Conservation (phyloP, 2,329 filamentous ascomycete species). For the Phaeosphaeria sp. region DNA sequence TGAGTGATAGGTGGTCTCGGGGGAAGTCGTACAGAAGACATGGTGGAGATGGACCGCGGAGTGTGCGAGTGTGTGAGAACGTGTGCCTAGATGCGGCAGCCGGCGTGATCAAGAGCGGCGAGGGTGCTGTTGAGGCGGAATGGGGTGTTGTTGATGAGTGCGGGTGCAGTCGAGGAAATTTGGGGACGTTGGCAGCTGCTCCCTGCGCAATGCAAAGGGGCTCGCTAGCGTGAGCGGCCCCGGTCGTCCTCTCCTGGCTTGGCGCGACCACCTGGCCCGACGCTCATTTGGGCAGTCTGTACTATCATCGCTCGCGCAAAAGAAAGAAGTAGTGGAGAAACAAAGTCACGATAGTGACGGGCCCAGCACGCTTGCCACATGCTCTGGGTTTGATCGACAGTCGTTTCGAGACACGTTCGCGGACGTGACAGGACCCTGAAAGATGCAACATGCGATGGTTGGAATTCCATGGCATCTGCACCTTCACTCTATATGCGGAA, state of each 20-base stretch:
- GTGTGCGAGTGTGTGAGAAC: constrained; percentile 22
- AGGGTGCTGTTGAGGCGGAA: constrained; percentile 28
- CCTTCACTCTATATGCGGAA: background rate
- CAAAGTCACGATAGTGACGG: background rate
- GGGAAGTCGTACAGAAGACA: constrained; percentile 48
- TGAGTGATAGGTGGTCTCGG: constrained; percentile 29
- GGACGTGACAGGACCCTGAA: background rate
- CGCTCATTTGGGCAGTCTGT: constrained; percentile 18
- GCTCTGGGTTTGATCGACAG: background rate
- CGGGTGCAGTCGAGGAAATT: constrained; percentile 49
- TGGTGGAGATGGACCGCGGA: constrained; percentile 33
- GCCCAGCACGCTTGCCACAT: background rate
- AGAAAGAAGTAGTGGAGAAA: background rate
- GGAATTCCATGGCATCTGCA: background rate
- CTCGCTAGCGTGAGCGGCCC: constrained; percentile 44
- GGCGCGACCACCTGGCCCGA: constrained; percentile 35
- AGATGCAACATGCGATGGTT: background rate
- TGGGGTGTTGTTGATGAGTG: constrained; percentile 33
- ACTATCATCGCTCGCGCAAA: background rate
- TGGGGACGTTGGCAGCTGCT: constrained; percentile 48
- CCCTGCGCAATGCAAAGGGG: constrained; percentile 50
- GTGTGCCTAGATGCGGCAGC: constrained; percentile 24
- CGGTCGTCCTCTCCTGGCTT: constrained; percentile 41
- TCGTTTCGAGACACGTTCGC: background rate
- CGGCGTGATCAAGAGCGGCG: constrained; percentile 7